Base-by-base conservation (phyloP, 1,139 yeast species). In the Saccharomyces hybrid region DNA sequence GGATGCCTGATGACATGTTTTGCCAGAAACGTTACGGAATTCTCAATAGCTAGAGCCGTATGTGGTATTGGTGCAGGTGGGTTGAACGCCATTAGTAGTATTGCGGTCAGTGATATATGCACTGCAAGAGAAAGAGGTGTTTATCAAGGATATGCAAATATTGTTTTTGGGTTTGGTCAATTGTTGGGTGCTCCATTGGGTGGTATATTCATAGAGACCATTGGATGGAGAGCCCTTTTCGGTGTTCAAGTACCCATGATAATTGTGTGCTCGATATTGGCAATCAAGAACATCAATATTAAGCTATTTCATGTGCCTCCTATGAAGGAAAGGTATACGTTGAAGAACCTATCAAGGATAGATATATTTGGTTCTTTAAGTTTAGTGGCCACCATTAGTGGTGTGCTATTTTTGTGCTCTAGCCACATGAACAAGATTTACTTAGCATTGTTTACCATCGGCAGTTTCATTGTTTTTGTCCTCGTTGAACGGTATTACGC, bases 191-290 rank as follows among this genome's bases (percentile, higher is more conserved):
- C 90, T 9, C 78, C 84, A 0, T 64, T 82, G 48, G 88, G 96
- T 50, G 96, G 96, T 14, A 60, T 84, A 32, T 72, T 88, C 32
- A 80, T 91, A 24, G 88, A 83, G 56, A 65, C 71, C n/a, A 76
- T 82, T 60, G 96, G 96, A 7, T 90, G 97, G 96, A 80, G 88
- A 65, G 77, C 76, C 62, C 81, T 83, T 47, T 83, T 83, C 65
- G 75, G 76, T 53, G 62, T 76, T 19, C 88, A 83, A 65, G 81
- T 81, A 0, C 96, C 96, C 0, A 69, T 86, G 47, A 80, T 88
- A 2, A 48, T 80, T 7, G 19, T 71, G 2, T 62, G 77, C 70
- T 66, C 81, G 70, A 16, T 76, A 65, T 31, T 60, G 64, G 55
- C 73, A 48, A 63, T 28, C 52, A 58, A 50, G n/a, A 65, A 64